phyloP scores from a whole-genome alignment of 2,329 filamentous ascomycete species.

The Phymatotrichopsis omnivora region DNA sequence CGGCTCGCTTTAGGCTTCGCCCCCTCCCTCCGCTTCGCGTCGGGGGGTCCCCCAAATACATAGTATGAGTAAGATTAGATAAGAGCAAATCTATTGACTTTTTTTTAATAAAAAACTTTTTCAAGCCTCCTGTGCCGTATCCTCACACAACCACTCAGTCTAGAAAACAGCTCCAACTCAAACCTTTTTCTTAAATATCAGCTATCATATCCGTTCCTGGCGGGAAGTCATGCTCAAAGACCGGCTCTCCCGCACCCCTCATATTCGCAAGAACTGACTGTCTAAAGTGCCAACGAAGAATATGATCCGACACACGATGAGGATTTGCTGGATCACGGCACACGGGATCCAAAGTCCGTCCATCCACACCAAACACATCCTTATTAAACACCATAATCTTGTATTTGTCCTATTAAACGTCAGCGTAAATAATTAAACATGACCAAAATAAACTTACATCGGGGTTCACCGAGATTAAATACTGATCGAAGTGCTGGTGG shows the following conservation, averaged over 20 bases:
- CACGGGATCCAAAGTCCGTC: conserved; percentile 19
- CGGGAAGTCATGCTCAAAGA: conserved; percentile 6
- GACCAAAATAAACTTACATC: conserved; percentile 8
- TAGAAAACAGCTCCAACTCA: conserved; percentile 1
- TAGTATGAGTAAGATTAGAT: too few species aligned
- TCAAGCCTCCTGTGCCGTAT: too few species aligned
- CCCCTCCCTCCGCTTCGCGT: background rate
- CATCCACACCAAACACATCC: conserved; percentile 18
- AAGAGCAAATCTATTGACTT: background rate
- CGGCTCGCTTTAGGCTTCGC: background rate
- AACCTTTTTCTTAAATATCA: too few species aligned
- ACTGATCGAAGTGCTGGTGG: conserved; percentile 16
- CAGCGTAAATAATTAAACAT: conserved; percentile 2
- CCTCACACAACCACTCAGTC: background rate
- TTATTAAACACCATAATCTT: conserved; percentile 19
- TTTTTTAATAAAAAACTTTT: background rate
- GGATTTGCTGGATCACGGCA: conserved; percentile 17
- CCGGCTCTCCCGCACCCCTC: conserved; percentile 9
- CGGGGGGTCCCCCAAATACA: background rate
- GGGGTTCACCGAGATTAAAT: conserved; percentile 18
- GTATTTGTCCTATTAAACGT: conserved; percentile 19
- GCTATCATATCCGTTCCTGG: conserved; percentile 1
- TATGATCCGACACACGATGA: conserved; percentile 10
- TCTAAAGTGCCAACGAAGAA: conserved; percentile 16
- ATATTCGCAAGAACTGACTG: conserved; percentile 14